phyloP scores from a whole-genome alignment of 2,329 filamentous ascomycete genomes.

The Monilinia laxa region DNA sequence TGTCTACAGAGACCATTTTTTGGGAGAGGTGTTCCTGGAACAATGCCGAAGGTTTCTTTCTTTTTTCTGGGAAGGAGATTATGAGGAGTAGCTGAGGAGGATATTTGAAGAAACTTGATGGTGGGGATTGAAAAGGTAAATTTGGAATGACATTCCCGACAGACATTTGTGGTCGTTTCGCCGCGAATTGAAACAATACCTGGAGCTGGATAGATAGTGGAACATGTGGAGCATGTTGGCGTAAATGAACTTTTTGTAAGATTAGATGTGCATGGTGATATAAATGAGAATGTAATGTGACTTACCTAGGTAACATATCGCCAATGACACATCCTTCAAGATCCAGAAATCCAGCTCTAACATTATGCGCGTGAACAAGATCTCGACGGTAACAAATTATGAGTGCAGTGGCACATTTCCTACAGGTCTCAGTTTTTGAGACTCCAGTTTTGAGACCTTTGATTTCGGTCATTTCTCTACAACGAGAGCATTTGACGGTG shows the following conservation, averaged over 20 bases:
- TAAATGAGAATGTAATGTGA: slow-evolving; percentile 25
- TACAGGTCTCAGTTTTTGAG: slow-evolving; percentile 55
- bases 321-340: slow-evolving; percentile 70
- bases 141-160: slow-evolving; percentile 74
- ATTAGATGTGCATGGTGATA: slow-evolving; percentile 5
- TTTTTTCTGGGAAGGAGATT: slow-evolving; percentile 46
- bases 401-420: slow-evolving; percentile 57
- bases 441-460: slow-evolving; percentile 59
- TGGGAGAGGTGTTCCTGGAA: slow-evolving; percentile 57
- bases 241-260: slow-evolving; percentile 62
- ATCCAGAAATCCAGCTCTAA: slow-evolving; percentile 77
- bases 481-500: slow-evolving; percentile 75
- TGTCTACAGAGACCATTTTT: slow-evolving; percentile 55
- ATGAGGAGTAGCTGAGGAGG: slow-evolving; percentile 46
- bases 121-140: slow-evolving; percentile 79
- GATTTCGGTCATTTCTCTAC: slow-evolving; percentile 71
- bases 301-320: slow-evolving; percentile 70
- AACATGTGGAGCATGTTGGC: slow-evolving; percentile 76
- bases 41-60: slow-evolving; percentile 56
- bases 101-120: slow-evolving; percentile 73
- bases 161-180: slow-evolving; percentile 71
- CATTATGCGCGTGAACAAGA: slow-evolving; percentile 69
- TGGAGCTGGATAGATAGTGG: slow-evolving; percentile 58
- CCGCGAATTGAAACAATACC: slow-evolving; percentile 73
- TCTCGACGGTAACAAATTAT: slow-evolving; percentile 61